Evolutionary conservation across 257 asterid species (phyloP), one percentile per base, ranked within the genome.

Genomic region (Solanum pennellii): DNA sequence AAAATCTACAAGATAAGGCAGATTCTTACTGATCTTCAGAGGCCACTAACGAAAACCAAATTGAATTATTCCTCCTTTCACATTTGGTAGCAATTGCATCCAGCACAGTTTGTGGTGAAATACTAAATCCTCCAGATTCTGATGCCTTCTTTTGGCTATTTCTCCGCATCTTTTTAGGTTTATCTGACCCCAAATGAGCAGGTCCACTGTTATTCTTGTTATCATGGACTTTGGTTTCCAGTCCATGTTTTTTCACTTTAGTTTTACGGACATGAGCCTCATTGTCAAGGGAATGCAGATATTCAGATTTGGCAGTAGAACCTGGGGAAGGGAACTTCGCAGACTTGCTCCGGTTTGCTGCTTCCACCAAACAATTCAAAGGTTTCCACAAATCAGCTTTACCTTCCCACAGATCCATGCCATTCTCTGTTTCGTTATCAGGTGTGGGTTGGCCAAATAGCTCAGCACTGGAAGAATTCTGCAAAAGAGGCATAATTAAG

Each of bases 31-130:
- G 94, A 74, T 94, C 95, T 86, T 93, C 94, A 56, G 96, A 89
- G 83, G 98, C 98, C 89, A 94, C 93, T 79, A 96, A 91, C 3
- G 99, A 94, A 91, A 97, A 96, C 99, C 99, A 97, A 86, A 97
- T 90, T 49, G 99, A 95, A 90, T 91, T 86, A 86, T 66, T 91
- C 92, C 90, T 92, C 90, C 93, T 88, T 73, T 94, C 98, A 59
- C 87, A 87, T 89, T 89, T 91, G 71, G 92, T 86, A 86, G 90
- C 89, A 83, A 88, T 89, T 87, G 93, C 93, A 91, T 96, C 96
- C 13, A 97, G 93, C 87, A 97, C 91, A 76, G 69, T 90, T 92
- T 96, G 98, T 25, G 99, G 94, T 69, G 94, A 88, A 86, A 93
- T 89, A 93, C 88, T 92, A 59, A 89, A 90, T 66, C 94, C 95